Base-by-base conservation (phyloP, 2,329 filamentous ascomycete genomes). In the Calonectria pseudoturangicola region DNA sequence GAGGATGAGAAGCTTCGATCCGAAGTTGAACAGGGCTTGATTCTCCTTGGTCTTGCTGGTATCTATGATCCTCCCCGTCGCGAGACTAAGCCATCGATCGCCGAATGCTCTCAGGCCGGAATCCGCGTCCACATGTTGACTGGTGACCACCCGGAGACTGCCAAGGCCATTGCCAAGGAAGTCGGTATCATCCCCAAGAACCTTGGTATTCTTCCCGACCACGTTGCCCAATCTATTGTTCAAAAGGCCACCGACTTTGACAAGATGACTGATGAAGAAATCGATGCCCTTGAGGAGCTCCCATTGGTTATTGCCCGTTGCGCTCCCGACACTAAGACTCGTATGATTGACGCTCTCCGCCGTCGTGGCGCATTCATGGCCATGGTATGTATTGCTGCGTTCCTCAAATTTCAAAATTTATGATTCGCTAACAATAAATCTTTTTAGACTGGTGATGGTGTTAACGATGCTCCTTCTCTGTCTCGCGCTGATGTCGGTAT, bases 271-370 rank as follows among this genome's bases (percentile, higher is more conserved):
- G 93, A 97, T 58, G 90, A 88, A 0, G 90, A 97, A 82, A 94
- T 97, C 68, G 95, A 98, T 75, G 87, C 88, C 0, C 86, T 97
- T 18, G 92, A 93, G 5, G 91, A 95, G 48, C 86, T 97, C 2
- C 95, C 95, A 2, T 87, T 96, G 0, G 95, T 97, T 10, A 93
- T 97, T 73, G 95, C 95, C 45, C 92, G 95, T 45, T 97, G 95
- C 81, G 93, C 94, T 1, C 95, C 95, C 0, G 91, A 94, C 72
- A 97, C 95, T 47, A 98, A 98, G 85, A 95, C 95, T 5, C 92
- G 94, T 72, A 97, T 98, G 95, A 96, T 98, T 65, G 94, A 96
- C 77, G 95, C 95, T 7, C 89, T 98, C 18, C 94, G 96, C 76
- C 91, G 95, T 18, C 92, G 95, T 48, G 89, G 90, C 27, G 89